phyloP scores from a whole-genome alignment of 495 filamentous ascomycete species.

The Peziza echinospora region DNA sequence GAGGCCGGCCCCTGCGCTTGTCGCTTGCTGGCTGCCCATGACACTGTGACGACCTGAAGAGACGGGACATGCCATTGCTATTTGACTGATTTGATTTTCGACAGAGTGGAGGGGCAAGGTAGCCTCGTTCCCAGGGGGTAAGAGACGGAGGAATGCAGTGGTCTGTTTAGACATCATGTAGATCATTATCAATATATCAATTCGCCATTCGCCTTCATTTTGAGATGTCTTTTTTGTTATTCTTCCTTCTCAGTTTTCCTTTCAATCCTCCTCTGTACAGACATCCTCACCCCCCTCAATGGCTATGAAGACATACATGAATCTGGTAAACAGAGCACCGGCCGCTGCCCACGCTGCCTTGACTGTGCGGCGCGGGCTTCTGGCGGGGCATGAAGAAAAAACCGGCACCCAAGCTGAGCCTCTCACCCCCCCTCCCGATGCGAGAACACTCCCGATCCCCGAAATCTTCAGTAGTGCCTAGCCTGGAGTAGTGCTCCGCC shows the following conservation, averaged over 20 bases:
- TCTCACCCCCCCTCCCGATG: too few species aligned
- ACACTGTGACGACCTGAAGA: conserved; percentile 96
- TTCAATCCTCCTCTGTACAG: neutral
- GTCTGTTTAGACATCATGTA: too few species aligned
- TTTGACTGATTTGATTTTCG: neutral
- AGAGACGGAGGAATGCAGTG: too few species aligned
- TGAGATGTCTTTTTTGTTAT: neutral
- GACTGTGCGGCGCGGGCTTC: conserved; percentile 3
- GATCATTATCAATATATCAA: too few species aligned
- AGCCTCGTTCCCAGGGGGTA: too few species aligned
- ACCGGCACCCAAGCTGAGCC: too few species aligned
- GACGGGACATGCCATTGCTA: conserved; percentile 36
- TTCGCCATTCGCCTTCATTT: neutral
- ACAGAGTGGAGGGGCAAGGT: too few species aligned
- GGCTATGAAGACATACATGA: neutral
- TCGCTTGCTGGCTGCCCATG: conserved; percentile 50
- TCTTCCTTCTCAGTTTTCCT: neutral
- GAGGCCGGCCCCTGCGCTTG: conserved; percentile 50
- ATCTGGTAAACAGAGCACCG: neutral
- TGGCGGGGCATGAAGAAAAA: conserved; percentile 1
- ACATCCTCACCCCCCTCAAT: conserved; percentile 5
- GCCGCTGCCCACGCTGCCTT: neutral
- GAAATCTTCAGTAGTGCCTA: too few species aligned
- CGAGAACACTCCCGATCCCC: too few species aligned
- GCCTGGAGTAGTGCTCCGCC: too few species aligned